phyloP scores from a whole-genome alignment of 2,329 filamentous ascomycete species.

The Sporothrix globosa region DNA sequence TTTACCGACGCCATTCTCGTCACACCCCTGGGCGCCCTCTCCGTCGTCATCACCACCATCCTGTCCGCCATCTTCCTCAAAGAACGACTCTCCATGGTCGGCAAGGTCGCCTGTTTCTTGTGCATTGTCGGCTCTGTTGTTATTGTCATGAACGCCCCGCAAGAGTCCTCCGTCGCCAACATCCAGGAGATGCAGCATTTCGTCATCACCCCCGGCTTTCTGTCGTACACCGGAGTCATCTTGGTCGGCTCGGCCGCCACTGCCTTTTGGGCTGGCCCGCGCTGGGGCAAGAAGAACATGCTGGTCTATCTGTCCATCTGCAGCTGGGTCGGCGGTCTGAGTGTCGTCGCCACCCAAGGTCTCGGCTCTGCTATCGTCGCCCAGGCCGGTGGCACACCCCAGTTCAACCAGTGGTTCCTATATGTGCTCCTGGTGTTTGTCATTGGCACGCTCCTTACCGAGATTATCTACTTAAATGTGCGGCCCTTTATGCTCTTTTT shows the following conservation, averaged over 20 bases:
- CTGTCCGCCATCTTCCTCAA: conserved; percentile 94
- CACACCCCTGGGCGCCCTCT: conserved; percentile 85
- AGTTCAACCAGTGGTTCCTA: conserved; percentile 98
- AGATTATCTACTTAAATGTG: conserved; percentile 92
- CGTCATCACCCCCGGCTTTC: conserved; percentile 83
- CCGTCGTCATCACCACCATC: conserved; percentile 89
- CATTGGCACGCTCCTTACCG: conserved; percentile 81
- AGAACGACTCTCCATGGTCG: conserved; percentile 91
- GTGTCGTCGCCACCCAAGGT: conserved; percentile 92
- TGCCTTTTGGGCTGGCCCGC: conserved; percentile 79
- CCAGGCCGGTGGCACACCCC: conserved; percentile 75
- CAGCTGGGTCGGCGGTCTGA: conserved; percentile 90
- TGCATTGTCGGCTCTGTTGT: conserved; percentile 92
- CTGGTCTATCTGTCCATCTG: conserved; percentile 96
- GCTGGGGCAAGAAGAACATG: conserved; percentile 96
- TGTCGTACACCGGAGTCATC: conserved; percentile 81
- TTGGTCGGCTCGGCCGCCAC: conserved; percentile 72
- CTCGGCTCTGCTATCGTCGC: conserved; percentile 89
- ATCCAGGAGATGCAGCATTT: conserved; percentile 93
- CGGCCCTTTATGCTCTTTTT: not conserved
- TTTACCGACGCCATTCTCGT: conserved; percentile 97
- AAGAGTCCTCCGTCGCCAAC: conserved; percentile 78
- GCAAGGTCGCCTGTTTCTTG: conserved; percentile 92
- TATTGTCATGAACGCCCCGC: conserved; percentile 91
- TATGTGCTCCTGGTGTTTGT: conserved; percentile 93